Base-by-base conservation (phyloP, 129 eudicot genomes). In the Smallanthus sonchifolius region DNA sequence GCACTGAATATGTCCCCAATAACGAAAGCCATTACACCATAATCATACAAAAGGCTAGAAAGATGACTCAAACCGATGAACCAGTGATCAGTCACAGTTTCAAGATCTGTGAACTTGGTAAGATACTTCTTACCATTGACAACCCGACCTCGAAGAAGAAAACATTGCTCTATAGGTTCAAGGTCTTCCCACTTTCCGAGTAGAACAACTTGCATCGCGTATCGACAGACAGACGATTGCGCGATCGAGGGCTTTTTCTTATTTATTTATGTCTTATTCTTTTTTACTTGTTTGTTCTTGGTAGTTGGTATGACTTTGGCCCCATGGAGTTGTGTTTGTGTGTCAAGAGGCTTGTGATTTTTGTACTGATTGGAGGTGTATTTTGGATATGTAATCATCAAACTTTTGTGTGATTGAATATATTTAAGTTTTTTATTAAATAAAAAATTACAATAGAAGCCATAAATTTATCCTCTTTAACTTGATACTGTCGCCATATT, bases 131-230 rank as follows among this genome's bases (percentile, higher is more conserved):
- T 65, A 87, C 96, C 0, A 70, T 92, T 39, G 91, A 89, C 76
- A 92, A 92, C 83, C 82, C 91, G 3, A 89, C 91, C 35, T 54
- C 89, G 51, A 92, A 92, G 85, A 89, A 89, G 84, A 92, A 92
- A 90, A 89, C 84, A 76, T 77, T 92, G 24, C 87, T 89, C 37
- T 92, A 92, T 87, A 82, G 96, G 84, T 89, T 86, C 81, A 89
- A 92, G 81, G 98, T 87, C 66, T 47, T 59, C 37, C 88, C 91
- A 15, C 80, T 72, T 45, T 20, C 76, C 7, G 76, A 77, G 45
- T 56, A 47, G 10, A 19, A 52, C 0, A 73, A 82, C 97, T 84
- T 75, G 86, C 97, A 3, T 56, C 36, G 24, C 40, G 91, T 93
- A 20, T 57, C 61, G 65, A 88, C 89, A 73, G 4, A 51, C 9